Conservation (phyloP, 345 rosid genomes). For the Citrus trifoliata region DNA sequence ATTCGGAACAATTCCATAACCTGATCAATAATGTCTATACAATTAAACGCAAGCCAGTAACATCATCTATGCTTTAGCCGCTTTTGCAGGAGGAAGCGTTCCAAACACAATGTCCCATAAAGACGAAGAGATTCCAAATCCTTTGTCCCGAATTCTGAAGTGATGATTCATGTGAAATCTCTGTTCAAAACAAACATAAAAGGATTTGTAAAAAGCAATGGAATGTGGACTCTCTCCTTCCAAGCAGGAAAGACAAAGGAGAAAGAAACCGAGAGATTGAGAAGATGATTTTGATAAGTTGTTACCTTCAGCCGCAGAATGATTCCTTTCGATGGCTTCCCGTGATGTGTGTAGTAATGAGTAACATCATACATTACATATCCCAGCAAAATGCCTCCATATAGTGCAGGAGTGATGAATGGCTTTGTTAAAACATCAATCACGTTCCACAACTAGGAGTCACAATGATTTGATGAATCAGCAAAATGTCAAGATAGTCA, state of each 20-base stretch:
- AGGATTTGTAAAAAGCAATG: neutral
- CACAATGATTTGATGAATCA: neutral
- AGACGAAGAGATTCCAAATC: slow-evolving; percentile 71
- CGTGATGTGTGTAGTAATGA: slow-evolving; percentile 74
- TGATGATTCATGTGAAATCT: slow-evolving; percentile 77
- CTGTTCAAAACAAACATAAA: slow-evolving; percentile 31
- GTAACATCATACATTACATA: slow-evolving; percentile 69
- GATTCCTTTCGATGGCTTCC: slow-evolving; percentile 47
- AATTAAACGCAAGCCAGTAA: neutral
- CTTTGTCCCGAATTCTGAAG: slow-evolving; percentile 50
- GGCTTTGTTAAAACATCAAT: slow-evolving; percentile 45
- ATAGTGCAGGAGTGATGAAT: slow-evolving; percentile 53
- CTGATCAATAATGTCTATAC: neutral
- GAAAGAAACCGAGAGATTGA: neutral
- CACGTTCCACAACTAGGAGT: slow-evolving; percentile 50
- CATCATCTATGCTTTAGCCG: slow-evolving; percentile 20
- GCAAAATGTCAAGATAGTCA: neutral
- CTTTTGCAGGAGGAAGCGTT: slow-evolving; percentile 44
- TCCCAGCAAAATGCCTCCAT: slow-evolving; percentile 67
- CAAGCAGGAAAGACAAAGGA: neutral
- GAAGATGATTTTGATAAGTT: neutral
- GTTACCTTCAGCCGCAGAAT: slow-evolving; percentile 56
- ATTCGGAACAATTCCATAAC: neutral
- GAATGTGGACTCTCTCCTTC: neutral
- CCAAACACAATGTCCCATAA: slow-evolving; percentile 72